Base-by-base conservation (phyloP, 805 yeast species). In the Nakazawaea ernobii region DNA sequence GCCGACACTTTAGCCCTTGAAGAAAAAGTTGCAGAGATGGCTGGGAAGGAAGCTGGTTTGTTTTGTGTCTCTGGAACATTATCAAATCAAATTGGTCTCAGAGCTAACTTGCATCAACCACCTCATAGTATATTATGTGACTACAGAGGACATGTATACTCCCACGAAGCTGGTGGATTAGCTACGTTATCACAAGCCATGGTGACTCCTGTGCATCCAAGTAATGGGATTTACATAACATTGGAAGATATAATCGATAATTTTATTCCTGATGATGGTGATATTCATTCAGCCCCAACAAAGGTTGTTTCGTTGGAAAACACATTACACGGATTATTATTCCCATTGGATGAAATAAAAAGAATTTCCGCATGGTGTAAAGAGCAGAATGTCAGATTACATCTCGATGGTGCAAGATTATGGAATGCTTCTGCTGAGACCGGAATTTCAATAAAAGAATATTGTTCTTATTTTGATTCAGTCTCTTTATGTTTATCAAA, bases 331-430 rank as follows among this genome's bases (percentile, higher is more conserved):
- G 98, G 98, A 24, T 72, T 84, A 33, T 67, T 91, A 39, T 75
- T 78, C 63, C 98, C 98, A 8, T 57, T 82, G 39, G 92, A 84
- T 32, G 97, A 91, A 62, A 73, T 91, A 47, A 67, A 69, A 49
- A 76, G 79, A 48, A 91, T 91, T 56, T 75, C 84, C 38, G 73
- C 67, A 37, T 91, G 86, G 74, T 87, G 92, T 53, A 70, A 73
- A 45, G 75, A 68, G 28, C 72, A 82, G 55, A 72, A 70, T 46
- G 66, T 87, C 47, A 74, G 70, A 48, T 63, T 90, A 55, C 97
- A 92, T 59, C 79, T 90, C 57, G 98, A 91, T 62, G 98, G 97
- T 52, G 98, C 97, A n/a, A 77, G 98, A 57, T 67, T 91, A 43
- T 90, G 95, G 91, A 87, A 86, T 62, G 97, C 97, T n/a, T 71